Evolutionary conservation across 2,329 filamentous ascomycete species (phyloP).

Genomic region (Diaporthe citrichinensis): DNA sequence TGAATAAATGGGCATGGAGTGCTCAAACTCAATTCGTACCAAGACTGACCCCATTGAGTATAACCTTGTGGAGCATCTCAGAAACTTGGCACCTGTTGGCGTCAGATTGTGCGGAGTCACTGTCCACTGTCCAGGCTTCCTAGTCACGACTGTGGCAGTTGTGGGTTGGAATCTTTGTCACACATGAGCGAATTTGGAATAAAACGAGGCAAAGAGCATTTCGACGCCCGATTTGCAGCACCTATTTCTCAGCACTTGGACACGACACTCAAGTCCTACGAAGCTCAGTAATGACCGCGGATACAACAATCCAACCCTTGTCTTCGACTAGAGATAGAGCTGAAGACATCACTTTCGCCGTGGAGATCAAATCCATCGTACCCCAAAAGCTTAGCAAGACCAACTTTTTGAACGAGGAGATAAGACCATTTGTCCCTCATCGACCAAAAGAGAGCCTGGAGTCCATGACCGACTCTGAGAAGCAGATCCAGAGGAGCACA

Average conservation of each 20-base stretch:
- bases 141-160: conserved; percentile 21
- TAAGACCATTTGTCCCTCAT: conserved; percentile 39
- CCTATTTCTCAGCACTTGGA: not conserved
- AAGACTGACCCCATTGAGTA: conserved; percentile 4
- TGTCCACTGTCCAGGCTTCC: not conserved
- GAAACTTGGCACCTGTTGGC: conserved; percentile 28
- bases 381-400: not conserved
- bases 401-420: not conserved
- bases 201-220: conserved; percentile 22
- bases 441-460: conserved; percentile 26
- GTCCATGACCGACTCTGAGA: conserved; percentile 40
- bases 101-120: conserved; percentile 20
- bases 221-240: not conserved
- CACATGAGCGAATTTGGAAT: conserved; percentile 26
- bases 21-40: not conserved
- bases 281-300: conserved; percentile 21
- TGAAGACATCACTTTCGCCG: conserved; percentile 39
- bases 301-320: not conserved
- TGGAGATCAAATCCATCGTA: conserved; percentile 41
- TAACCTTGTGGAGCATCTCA: conserved; percentile 20
- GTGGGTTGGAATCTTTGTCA: conserved; percentile 21
- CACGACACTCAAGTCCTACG: conserved; percentile 3
- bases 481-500: conserved; percentile 30
- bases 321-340: conserved; percentile 28
- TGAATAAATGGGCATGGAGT: not conserved